Percentiles rank a stretch among this genome's conserved stretches.
Conservation (phyloP, 2,329 filamentous ascomycete genomes). For the Cladosporium sp. region DNA sequence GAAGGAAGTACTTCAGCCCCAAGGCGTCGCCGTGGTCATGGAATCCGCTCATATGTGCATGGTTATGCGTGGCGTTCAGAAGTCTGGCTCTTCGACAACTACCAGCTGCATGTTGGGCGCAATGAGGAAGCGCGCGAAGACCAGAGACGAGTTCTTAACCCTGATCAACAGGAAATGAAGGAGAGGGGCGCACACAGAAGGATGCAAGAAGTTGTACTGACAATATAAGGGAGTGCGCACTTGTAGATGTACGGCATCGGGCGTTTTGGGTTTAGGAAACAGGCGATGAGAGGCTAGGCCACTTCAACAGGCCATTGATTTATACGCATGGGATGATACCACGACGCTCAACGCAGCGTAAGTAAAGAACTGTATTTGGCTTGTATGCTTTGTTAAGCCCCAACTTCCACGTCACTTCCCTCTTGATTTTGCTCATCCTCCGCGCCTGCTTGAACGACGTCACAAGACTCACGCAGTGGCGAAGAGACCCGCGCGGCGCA, state of each 20-base stretch:
- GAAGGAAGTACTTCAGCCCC: constrained; percentile 86
- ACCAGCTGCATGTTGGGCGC: constrained; percentile 98
- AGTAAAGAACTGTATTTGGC: constrained; percentile 17
- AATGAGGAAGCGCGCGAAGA: constrained; percentile 89
- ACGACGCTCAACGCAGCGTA: constrained; percentile 31
- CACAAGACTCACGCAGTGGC: background rate
- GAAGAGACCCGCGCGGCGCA: background rate
- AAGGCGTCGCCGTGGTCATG: constrained; percentile 95
- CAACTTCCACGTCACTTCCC: background rate
- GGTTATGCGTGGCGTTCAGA: constrained; percentile 98
- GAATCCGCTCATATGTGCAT: constrained; percentile 96
- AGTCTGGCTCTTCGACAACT: constrained; percentile 79
- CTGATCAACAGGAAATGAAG: constrained; percentile 42
- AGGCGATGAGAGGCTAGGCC: constrained; percentile 17
- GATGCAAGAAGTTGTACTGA: background rate
- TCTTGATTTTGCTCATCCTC: background rate
- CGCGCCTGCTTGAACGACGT: background rate
- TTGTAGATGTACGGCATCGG: constrained; percentile 6
- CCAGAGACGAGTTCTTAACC: constrained; percentile 90
- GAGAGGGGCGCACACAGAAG: background rate
- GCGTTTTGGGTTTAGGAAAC: constrained; percentile 3
- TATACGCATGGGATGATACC: constrained; percentile 27
- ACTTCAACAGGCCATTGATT: constrained; percentile 28
- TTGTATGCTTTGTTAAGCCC: background rate
- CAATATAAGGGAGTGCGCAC: background rate